Evolutionary conservation across 257 asterid species (phyloP).

Genomic region (Solanum neorickii): DNA sequence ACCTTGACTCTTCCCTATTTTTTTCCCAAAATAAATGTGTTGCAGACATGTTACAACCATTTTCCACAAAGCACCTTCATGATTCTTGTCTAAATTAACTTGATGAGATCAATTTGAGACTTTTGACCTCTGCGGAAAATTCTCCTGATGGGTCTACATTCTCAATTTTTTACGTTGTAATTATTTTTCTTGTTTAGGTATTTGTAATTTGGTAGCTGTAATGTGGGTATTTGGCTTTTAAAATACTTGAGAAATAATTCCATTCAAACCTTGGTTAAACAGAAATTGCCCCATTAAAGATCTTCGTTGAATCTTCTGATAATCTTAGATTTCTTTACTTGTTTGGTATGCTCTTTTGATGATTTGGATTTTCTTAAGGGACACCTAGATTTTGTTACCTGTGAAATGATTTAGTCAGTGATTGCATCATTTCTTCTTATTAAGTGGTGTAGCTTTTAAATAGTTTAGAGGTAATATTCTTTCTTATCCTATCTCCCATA

Average conservation of each 20-base stretch:
- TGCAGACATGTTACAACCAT: background rate
- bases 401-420: background rate
- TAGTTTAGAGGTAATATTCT: background rate
- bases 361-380: background rate
- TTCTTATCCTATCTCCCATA: slow-evolving; percentile 5
- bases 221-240: background rate
- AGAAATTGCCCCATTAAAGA: background rate
- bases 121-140: background rate
- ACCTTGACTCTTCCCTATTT: background rate
- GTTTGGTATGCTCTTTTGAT: background rate
- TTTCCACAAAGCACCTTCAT: background rate
- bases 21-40: background rate
- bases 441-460: background rate
- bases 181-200: background rate
- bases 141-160: background rate
- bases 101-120: background rate
- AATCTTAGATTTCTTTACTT: background rate
- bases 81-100: background rate
- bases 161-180: background rate
- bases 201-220: background rate
- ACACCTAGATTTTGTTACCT: background rate
- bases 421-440: background rate
- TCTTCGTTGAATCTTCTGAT: background rate
- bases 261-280: background rate
- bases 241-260: background rate